These are phyloP conservation scores for Brassica cretica DNA, from an alignment of 345 rosid genomes.

Conservation along the genomic window DNA sequence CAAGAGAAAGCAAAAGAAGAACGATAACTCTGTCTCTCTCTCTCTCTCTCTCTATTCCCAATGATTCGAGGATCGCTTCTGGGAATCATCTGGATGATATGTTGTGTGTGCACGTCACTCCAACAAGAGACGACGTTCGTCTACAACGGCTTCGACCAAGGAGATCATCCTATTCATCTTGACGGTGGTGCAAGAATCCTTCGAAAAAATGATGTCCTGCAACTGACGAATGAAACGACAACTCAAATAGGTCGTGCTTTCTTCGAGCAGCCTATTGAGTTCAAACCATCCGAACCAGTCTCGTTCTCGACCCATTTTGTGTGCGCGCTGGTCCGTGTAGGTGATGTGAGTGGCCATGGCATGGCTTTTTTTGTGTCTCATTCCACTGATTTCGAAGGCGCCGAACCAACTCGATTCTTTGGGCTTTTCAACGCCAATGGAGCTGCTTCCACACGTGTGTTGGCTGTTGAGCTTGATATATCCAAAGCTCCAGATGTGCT, in stretches of 20 bases:
- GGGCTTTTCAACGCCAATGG: conserved; percentile 55
- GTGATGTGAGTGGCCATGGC: conserved; percentile 48
- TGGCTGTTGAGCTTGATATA: conserved; percentile 63
- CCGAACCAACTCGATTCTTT: conserved; percentile 34
- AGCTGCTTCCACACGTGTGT: conserved; percentile 43
- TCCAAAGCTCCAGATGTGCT: conserved; percentile 43
- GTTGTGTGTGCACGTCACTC: conserved; percentile 18
- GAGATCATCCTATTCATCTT: conserved; percentile 31
- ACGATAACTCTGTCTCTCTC: background rate
- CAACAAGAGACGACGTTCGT: conserved; percentile 39
- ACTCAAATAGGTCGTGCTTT: conserved; percentile 49
- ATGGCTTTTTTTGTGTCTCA: conserved; percentile 45
- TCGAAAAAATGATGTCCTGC: conserved; percentile 40
- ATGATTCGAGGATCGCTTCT: conserved; percentile 35
- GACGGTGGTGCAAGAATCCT: conserved; percentile 44
- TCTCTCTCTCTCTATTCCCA: conserved; percentile 8
- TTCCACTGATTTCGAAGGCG: conserved; percentile 17
- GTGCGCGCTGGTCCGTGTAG: conserved; percentile 41
- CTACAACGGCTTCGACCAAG: conserved; percentile 45
- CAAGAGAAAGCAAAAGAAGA: conserved; percentile 5
- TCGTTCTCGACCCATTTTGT: conserved; percentile 48
- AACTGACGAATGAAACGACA: conserved; percentile 51
- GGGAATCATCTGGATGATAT: conserved; percentile 18
- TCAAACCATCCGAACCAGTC: conserved; percentile 44
- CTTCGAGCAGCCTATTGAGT: conserved; percentile 37